Conservation (phyloP, 768 basidiomycete genomes). For the Pisolithus microcarpus region DNA sequence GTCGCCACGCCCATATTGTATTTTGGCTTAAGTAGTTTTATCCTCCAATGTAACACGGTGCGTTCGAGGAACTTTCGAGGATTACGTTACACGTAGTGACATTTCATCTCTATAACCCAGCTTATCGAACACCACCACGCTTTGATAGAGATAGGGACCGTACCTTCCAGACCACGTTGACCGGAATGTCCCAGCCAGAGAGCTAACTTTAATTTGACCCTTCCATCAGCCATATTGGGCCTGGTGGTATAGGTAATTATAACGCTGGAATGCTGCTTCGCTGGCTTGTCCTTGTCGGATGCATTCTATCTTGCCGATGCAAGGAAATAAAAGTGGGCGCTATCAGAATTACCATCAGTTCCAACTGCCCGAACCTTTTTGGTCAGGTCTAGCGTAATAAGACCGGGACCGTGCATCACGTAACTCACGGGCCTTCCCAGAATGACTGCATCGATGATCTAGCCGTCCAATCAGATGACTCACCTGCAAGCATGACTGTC, state of each 20-base stretch:
- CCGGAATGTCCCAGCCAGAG: conserved; percentile 3
- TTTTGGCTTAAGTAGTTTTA: neutral
- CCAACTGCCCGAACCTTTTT: neutral
- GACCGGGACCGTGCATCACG: neutral
- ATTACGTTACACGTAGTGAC: conserved; percentile 7
- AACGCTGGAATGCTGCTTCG: neutral
- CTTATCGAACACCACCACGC: neutral
- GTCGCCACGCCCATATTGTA: neutral
- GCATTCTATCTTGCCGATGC: no score
- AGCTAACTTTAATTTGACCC: conserved; percentile 22
- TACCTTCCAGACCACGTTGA: conserved; percentile 5
- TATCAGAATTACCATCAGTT: neutral
- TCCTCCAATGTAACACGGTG: neutral
- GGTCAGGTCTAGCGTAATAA: neutral
- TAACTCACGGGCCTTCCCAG: neutral
- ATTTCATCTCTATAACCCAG: neutral
- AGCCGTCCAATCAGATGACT: neutral
- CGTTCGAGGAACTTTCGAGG: neutral
- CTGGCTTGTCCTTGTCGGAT: neutral
- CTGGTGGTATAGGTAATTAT: conserved; percentile 2
- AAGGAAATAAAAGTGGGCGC: neutral
- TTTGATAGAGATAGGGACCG: neutral
- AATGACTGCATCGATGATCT: neutral
- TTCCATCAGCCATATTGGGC: conserved; percentile 12
- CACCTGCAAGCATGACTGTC: neutral